A percentile compares a stretch with the other conserved stretches of the same genome.
Conservation (phyloP, 768 basidiomycete genomes). For the Termitomyces sp. region DNA sequence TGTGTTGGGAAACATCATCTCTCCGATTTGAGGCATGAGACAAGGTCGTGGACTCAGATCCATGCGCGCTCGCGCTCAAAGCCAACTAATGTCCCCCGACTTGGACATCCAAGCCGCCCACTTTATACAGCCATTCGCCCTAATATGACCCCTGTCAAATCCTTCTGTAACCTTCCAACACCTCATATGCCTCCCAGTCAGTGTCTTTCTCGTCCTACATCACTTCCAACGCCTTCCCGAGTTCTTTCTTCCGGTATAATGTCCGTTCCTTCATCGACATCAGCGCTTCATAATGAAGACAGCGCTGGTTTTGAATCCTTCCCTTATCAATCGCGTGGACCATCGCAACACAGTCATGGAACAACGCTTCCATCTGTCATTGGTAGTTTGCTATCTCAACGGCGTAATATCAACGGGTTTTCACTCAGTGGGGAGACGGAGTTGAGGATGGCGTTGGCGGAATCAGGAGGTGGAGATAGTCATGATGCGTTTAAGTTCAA, state of each 20-base stretch:
- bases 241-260: conserved; percentile 15
- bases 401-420: conserved; percentile 29
- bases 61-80: conserved; percentile 22
- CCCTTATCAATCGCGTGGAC: conserved; percentile 11
- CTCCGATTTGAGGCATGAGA: background rate
- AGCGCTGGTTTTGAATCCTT: conserved; percentile 8
- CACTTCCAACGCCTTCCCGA: conserved; percentile 11
- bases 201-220: conserved; percentile 4
- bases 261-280: conserved; percentile 14
- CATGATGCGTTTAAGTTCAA: conserved; percentile 16
- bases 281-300: conserved; percentile 7
- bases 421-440: conserved; percentile 62
- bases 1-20: conserved; percentile 9
- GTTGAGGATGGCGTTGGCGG: conserved; percentile 50
- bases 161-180: background rate
- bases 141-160: conserved; percentile 9
- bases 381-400: conserved; percentile 12
- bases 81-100: conserved; percentile 26
- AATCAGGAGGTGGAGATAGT: conserved; percentile 20
- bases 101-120: conserved; percentile 51
- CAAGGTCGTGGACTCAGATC: background rate
- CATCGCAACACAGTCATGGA: background rate
- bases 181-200: background rate
- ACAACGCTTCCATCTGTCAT: conserved; percentile 20
- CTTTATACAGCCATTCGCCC: conserved; percentile 52